These are phyloP conservation scores for Melastoma candidum DNA, from an alignment of 441 rosid species.

Conservation along the genomic window DNA sequence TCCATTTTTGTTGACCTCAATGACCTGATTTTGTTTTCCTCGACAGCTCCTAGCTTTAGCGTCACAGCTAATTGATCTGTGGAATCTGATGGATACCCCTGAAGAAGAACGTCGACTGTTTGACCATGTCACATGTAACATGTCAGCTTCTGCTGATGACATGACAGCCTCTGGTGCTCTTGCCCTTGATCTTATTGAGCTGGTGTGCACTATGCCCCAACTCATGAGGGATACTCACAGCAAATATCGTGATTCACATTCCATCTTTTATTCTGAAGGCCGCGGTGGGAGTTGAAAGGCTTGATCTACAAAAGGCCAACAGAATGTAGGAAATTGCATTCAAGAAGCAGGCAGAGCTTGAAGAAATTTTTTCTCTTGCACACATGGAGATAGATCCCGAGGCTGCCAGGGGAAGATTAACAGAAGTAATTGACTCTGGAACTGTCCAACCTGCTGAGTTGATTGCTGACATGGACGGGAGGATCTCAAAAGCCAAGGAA, in stretches of 20 bases:
- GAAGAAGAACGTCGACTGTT: constrained; percentile 70
- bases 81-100: constrained; percentile 98
- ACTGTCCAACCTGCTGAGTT: constrained; percentile 79
- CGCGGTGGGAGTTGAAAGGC: constrained; percentile 85
- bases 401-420: constrained; percentile 80
- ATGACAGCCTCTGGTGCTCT: constrained; percentile 84
- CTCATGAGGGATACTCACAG: constrained; percentile 7
- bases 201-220: constrained; percentile 35
- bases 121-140: constrained; percentile 84
- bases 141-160: constrained; percentile 73
- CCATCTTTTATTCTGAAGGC: constrained; percentile 34
- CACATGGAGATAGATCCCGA: constrained; percentile 76
- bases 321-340: constrained; percentile 94
- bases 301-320: constrained; percentile 86
- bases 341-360: constrained; percentile 84
- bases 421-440: constrained; percentile 69
- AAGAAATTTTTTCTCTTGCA: constrained; percentile 69
- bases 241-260: constrained; percentile 2
- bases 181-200: constrained; percentile 78
- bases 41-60: constrained; percentile 89
- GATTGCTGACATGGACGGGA: constrained; percentile 87
- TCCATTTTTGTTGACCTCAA: too few relatives aligned
- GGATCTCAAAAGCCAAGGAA: constrained; percentile 78
- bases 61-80: constrained; percentile 72
- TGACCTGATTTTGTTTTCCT: too few relatives aligned